Evolutionary conservation across 2,329 filamentous ascomycete species (phyloP), one percentile per base, ranked within the genome.

Genomic region (Diaporthe amygdali): DNA sequence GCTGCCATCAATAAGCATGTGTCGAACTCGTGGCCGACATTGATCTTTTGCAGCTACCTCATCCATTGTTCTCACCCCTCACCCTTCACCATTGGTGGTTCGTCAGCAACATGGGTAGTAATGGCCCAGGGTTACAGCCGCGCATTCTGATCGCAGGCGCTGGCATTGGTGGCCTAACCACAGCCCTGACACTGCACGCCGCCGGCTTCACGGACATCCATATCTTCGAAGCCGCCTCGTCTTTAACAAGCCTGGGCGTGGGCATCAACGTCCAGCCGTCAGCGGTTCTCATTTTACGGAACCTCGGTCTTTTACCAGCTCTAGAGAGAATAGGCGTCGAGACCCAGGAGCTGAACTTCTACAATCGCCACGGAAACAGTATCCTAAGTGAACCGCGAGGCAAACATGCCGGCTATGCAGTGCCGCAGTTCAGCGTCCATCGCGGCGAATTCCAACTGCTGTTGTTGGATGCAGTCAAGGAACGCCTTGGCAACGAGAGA

Each of bases 191-290:
- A 12, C 71, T 80, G 3, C 76, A 80, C 67, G 77, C 77, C 32
- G 74, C 74, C 25, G 77, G 77, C 39, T 80, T 82, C 72, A 82
- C 76, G n/a, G 78, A 84, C 74, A 81, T 85, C 61, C 75, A 81
- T 51, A 78, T 85, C 30, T 85, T 82, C 74, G 84, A 85, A 72
- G 80, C 83, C 2, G 80, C 81, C 9, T 78, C 78, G 2, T 77
- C 78, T n/a, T 77, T 85, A 10, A 83, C 81, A 8, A 82, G 82
- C 8, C 77, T 85, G 7, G 83, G 84, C 7, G 83, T 84, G 0
- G 83, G 83, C 5, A 85, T 86, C 75, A 85, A 85, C 66, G 80
- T 85, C 2, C 84, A 85, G 69, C 83, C 83, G 0, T 83, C 82
- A 5, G 83, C 84, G 2, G 82, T 84, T 0, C 75, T 85, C 9